Base-by-base conservation (phyloP, 148 eudicot genomes). In the Heliamphora exappendiculata region DNA sequence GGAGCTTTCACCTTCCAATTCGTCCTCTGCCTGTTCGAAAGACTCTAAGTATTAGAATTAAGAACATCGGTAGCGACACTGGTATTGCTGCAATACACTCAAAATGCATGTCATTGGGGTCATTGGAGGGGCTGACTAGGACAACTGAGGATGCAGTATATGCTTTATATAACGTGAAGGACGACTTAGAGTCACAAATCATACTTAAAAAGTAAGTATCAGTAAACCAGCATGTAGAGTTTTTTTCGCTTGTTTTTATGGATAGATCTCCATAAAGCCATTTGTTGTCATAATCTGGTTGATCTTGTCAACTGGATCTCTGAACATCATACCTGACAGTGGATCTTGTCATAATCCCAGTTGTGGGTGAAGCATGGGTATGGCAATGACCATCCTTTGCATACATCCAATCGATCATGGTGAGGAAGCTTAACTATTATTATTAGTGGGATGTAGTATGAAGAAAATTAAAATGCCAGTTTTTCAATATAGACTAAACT, bases 181-280 rank as follows among this genome's bases (percentile, higher is more conserved):
- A 75, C 45, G 14, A 62, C 58, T 16, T 42, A 33, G 77, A 59
- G 36, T 54, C 67, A 3, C 47, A 26, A 34, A 50, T 33, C 14
- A 78, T 82, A 67, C 78, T 81, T 49, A 26, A 66, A 67, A 65
- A 41, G 84, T 81, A 72, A 77, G 78, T 53, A 42, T 51, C 59
- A 7, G 55, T 81, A 7, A 26, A 36, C 57, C 33, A 54, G 10
- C 16, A n/a, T 42, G 0, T 19, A 49, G 45, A 73, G 53, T 44
- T 28, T 22, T 31, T 54, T 20, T 68, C 16, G 41, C 28, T 42
- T 53, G 26, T 19, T 5, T 41, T 55, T 51, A 36, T 51, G n/a
- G n/a, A 11, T 73, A 44, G 22, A 28, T 41, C 3, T 64, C 68
- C 68, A 51, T 49, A 0, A 33, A 64, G 16, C 16, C 9, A 8